Evolutionary conservation across 2,329 filamentous ascomycete species (phyloP).

Genomic region (Microdochium nivale): DNA sequence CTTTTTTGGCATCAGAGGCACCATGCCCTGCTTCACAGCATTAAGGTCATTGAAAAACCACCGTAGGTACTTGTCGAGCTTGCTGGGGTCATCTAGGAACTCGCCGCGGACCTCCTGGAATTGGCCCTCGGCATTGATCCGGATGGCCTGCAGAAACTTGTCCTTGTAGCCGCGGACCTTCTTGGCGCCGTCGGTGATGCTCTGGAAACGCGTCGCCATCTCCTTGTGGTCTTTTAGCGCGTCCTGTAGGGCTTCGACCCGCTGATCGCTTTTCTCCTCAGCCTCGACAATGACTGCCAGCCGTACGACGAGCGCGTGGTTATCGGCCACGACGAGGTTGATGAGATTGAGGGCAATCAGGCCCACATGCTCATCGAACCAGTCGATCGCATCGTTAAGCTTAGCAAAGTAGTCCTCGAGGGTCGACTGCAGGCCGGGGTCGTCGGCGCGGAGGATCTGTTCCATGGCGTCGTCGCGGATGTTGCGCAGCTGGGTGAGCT

Average conservation of each 20-base stretch:
- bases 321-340: slow-evolving; percentile 74
- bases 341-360: slow-evolving; percentile 85
- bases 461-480: slow-evolving; percentile 95
- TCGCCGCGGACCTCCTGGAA: slow-evolving; percentile 63
- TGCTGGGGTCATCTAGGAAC: slow-evolving; percentile 76
- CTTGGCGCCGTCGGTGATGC: slow-evolving; percentile 88
- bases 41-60: slow-evolving; percentile 99
- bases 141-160: slow-evolving; percentile 79
- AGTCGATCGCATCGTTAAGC: slow-evolving; percentile 79
- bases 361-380: slow-evolving; percentile 93
- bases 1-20: slow-evolving; percentile 83
- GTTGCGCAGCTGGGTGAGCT: slow-evolving; percentile 83
- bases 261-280: slow-evolving; percentile 93
- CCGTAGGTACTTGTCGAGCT: slow-evolving; percentile 77
- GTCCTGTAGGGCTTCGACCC: slow-evolving; percentile 84
- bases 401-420: slow-evolving; percentile 83
- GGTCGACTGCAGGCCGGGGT: slow-evolving; percentile 68
- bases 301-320: slow-evolving; percentile 81
- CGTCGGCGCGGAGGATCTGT: slow-evolving; percentile 75
- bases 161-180: slow-evolving; percentile 93
- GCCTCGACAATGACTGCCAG: slow-evolving; percentile 89
- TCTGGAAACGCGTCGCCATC: slow-evolving; percentile 86
- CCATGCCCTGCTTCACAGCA: slow-evolving; percentile 89
- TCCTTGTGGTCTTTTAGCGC: slow-evolving; percentile 94
- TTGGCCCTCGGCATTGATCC: slow-evolving; percentile 62